Percentiles rank a stretch among this genome's conserved stretches.
Conservation (phyloP, 257 asterid species). For the Jasminum sambac region DNA sequence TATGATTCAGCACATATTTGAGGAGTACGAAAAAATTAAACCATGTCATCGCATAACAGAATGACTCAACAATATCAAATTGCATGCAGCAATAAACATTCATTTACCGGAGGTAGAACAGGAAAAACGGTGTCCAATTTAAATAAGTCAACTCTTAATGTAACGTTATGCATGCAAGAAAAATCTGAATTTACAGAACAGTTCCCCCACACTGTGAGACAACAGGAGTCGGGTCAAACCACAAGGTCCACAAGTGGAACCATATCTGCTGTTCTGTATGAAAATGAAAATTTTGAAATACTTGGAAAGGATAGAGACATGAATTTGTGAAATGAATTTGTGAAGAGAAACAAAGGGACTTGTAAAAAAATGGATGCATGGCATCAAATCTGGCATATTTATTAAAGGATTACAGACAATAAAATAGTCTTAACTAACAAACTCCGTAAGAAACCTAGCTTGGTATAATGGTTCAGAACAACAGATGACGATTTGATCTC, state of each 20-base stretch:
- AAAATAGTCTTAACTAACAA: neutral
- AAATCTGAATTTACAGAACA: neutral
- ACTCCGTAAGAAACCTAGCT: neutral
- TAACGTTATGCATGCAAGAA: conserved; percentile 3
- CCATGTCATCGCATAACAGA: conserved; percentile 2
- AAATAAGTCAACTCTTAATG: conserved; percentile 8
- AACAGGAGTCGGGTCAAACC: neutral
- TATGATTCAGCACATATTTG: neutral
- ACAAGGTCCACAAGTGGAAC: neutral
- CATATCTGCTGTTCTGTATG: neutral
- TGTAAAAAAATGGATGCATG: neutral
- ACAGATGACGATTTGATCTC: neutral
- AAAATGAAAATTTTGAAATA: neutral
- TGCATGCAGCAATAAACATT: conserved; percentile 1
- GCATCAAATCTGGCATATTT: neutral
- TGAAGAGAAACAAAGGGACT: neutral
- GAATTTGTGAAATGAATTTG: neutral
- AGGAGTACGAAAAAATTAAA: neutral
- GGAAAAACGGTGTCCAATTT: neutral
- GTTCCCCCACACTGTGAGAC: neutral
- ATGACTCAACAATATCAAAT: neutral
- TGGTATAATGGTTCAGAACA: neutral
- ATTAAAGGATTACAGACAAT: neutral
- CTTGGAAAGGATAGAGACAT: neutral
- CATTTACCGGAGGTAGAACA: neutral